Base-by-base conservation (phyloP, 2,329 filamentous ascomycete genomes). In the Trichoderma koningii region DNA sequence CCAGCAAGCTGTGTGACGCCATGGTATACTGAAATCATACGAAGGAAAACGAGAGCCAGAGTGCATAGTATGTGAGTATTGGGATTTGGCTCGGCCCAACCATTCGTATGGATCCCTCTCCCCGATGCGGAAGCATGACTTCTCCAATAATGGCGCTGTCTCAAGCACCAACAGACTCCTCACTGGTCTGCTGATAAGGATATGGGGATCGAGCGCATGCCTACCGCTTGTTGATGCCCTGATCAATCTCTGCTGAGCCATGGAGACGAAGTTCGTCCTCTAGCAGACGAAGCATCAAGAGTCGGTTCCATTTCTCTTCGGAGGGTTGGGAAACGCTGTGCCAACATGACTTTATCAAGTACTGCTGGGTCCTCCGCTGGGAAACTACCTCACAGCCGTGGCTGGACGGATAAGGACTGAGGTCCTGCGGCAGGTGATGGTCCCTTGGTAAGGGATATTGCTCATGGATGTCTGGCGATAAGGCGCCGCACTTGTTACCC, bases 141-240 rank as follows among this genome's bases (percentile, higher is more conserved):
- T 57, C 47, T 12, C 26, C 44, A 17, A 21, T 34, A 34, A 10
- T 14, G 42, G 55, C 17, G 34, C 30, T 52, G 26, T 30, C 5
- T 30, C 26, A 30, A 30, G 48, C 48, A 19, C 48, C 28, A 47
- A 38, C 30, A 34, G 9, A 34, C 30, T 10, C 7, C 30, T 53
- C 19, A 15, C 28, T 47, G 55, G 55, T 10, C 42, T 17, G 28
- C n/a, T 53, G 51, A 53, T 53, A 53, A 53, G 51, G 21, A 53
- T 48, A 21, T 17, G 7, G 7, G 30, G 10, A 10, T 3, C 10
- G 1, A 2, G 10, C 7, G 30, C 10, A 1, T 34, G 3, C 30
- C 21, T 19, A 41, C 26, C 9, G 28, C 15, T 23, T 17, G 19
- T 34, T 14, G 21, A 45, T 26, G 26, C 42, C 42, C 26, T 26